Evolutionary conservation across 2,329 filamentous ascomycete genomes (phyloP).

Genomic region (Penicillium capsulatum): DNA sequence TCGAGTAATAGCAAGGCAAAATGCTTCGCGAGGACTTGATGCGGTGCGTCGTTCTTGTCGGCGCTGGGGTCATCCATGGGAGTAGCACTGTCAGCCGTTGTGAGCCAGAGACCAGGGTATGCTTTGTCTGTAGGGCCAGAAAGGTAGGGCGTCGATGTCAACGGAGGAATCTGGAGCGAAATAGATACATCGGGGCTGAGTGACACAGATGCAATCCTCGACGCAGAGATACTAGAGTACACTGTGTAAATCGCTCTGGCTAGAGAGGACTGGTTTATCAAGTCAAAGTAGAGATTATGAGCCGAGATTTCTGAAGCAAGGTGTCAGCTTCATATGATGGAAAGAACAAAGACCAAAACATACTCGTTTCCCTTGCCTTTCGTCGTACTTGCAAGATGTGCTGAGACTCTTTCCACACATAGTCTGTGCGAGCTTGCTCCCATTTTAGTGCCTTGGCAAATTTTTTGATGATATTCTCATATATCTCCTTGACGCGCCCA

Average conservation of each 20-base stretch:
- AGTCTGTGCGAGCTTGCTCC: constrained; percentile 82
- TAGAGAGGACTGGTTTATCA: constrained; percentile 64
- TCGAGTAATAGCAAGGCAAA: constrained; percentile 82
- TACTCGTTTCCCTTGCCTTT: constrained; percentile 63
- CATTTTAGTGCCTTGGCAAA: constrained; percentile 90
- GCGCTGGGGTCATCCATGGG: constrained; percentile 59
- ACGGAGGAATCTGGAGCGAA: constrained; percentile 59
- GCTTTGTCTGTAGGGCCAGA: constrained; percentile 64
- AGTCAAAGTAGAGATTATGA: constrained; percentile 40
- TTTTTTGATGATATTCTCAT: constrained; percentile 84
- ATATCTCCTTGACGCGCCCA: constrained; percentile 69
- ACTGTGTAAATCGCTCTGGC: constrained; percentile 78
- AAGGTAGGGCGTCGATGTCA: constrained; percentile 67
- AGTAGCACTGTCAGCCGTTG: constrained; percentile 76
- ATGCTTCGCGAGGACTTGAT: constrained; percentile 67
- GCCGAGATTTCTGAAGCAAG: constrained; percentile 31
- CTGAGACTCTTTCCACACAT: constrained; percentile 88
- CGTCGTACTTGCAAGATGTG: constrained; percentile 76
- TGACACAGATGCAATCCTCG: constrained; percentile 79
- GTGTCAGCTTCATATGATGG: constrained; percentile 10
- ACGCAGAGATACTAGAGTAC: constrained; percentile 74
- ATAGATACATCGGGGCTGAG: constrained; percentile 62
- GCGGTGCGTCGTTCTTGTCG: constrained; percentile 55
- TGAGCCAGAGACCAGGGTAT: constrained; percentile 76
- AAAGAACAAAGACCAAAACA: neutral